A percentile compares a stretch with the other conserved stretches of the same genome.
These are phyloP conservation scores for Brassica carinata DNA, from an alignment of 345 rosid genomes.

Conservation along the genomic window DNA sequence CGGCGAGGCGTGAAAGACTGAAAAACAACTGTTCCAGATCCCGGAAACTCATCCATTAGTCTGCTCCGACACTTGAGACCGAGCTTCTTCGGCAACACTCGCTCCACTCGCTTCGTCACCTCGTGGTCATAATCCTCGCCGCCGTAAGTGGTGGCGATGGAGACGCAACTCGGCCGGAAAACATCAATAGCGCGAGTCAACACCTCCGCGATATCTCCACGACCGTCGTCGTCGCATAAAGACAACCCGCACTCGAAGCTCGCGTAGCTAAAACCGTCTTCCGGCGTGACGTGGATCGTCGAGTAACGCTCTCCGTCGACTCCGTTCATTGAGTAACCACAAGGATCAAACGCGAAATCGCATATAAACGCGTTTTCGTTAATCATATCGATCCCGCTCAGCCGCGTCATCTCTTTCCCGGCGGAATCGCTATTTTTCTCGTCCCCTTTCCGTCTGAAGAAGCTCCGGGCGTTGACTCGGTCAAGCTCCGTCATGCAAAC, in stretches of 20 bases:
- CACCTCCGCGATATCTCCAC: conserved; percentile 50
- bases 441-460: conserved; percentile 52
- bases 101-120: conserved; percentile 65
- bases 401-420: conserved; percentile 77
- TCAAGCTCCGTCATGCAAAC: conserved; percentile 98
- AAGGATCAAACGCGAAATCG: conserved; percentile 94
- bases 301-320: conserved; percentile 89
- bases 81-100: conserved; percentile 62
- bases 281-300: conserved; percentile 96
- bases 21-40: conserved; percentile 66
- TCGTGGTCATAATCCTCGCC: conserved; percentile 44
- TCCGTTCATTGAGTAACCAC: conserved; percentile 99
- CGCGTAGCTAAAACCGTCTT: conserved; percentile 93
- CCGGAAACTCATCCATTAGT: conserved; percentile 67
- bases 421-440: conserved; percentile 57
- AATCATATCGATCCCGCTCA: conserved; percentile 66
- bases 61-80: conserved; percentile 81
- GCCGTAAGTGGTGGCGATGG: conserved; percentile 68
- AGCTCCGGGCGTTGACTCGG: conserved; percentile 56
- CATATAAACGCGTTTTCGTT: conserved; percentile 71
- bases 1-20: conserved; percentile 85
- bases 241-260: conserved; percentile 82
- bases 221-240: conserved; percentile 54
- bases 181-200: conserved; percentile 68
- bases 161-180: conserved; percentile 72